Percentiles rank a stretch among this genome's conserved stretches.
Evolutionary conservation across 805 yeast species (phyloP).

Genomic region (Blastobotrys muscicola): DNA sequence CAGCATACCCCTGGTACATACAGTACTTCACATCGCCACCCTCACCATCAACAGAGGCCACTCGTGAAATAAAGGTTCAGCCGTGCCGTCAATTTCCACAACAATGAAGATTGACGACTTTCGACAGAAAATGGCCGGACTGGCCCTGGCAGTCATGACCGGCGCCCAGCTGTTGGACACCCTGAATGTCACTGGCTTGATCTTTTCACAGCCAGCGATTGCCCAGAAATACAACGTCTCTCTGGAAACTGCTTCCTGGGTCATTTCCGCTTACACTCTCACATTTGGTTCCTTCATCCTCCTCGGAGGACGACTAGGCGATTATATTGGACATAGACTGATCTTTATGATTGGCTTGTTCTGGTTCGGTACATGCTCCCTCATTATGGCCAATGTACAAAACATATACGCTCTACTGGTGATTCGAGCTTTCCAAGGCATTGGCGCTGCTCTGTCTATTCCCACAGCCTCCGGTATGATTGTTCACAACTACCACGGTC

Average conservation of each 20-base stretch:
- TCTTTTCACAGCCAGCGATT: slow-evolving; percentile 16
- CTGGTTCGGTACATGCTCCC: slow-evolving; percentile 21
- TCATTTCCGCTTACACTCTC: slow-evolving; percentile 36
- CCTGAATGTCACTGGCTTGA: slow-evolving; percentile 19
- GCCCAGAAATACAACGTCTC: slow-evolving; percentile 13
- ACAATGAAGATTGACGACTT: too few relatives aligned
- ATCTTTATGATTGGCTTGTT: slow-evolving; percentile 25
- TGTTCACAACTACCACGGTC: slow-evolving; percentile 25
- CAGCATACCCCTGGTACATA: too few relatives aligned
- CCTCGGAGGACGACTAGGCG: slow-evolving; percentile 35
- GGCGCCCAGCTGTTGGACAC: slow-evolving; percentile 19
- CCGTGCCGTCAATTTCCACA: too few relatives aligned
- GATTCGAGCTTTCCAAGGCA: slow-evolving; percentile 38
- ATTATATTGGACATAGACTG: slow-evolving; percentile 32
- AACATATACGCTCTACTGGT: slow-evolving; percentile 31
- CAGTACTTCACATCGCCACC: too few relatives aligned
- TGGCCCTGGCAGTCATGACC: too few relatives aligned
- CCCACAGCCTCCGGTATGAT: slow-evolving; percentile 32
- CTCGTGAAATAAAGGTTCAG: too few relatives aligned
- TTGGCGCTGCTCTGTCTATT: slow-evolving; percentile 34
- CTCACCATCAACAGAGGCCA: too few relatives aligned
- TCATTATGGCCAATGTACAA: slow-evolving; percentile 31
- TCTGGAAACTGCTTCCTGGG: slow-evolving; percentile 27
- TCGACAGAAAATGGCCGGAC: too few relatives aligned
- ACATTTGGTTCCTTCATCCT: slow-evolving; percentile 38